Percentiles rank a stretch among this genome's conserved stretches.
phyloP scores from a whole-genome alignment of 495 filamentous ascomycete species.

The Podospora sp. region DNA sequence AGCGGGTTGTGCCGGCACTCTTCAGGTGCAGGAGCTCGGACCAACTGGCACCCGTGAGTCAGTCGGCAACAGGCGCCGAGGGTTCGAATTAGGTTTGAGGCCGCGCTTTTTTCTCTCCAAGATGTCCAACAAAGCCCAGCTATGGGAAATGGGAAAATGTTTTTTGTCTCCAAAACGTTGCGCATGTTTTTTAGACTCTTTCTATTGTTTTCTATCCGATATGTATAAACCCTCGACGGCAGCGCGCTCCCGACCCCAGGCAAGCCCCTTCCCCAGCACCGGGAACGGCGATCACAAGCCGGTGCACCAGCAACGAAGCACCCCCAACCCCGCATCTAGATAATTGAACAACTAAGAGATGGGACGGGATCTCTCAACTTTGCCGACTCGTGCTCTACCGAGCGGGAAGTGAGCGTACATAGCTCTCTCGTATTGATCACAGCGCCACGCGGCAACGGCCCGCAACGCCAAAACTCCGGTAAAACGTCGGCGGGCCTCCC shows the following conservation, averaged over 20 bases:
- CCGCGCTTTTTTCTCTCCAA: neutral
- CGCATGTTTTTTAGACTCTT: no score
- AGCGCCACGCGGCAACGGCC: neutral
- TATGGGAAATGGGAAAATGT: no score
- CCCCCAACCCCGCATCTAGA: neutral
- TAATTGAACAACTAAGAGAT: neutral
- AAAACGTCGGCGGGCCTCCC: neutral
- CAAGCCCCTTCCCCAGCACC: neutral
- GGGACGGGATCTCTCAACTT: neutral
- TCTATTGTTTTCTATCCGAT: no score
- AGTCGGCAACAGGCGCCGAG: constrained; percentile 9
- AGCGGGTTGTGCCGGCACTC: constrained; percentile 32
- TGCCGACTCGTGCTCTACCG: neutral
- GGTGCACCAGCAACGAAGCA: neutral
- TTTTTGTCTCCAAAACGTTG: no score
- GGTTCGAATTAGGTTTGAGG: constrained; percentile 26
- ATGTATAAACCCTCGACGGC: no score
- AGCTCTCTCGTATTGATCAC: neutral
- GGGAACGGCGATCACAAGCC: neutral
- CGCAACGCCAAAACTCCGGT: neutral
- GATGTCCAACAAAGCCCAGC: neutral
- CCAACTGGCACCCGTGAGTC: constrained; percentile 26
- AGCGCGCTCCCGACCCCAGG: neutral
- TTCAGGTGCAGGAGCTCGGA: constrained; percentile 15
- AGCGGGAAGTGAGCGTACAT: neutral